Base-by-base conservation (phyloP, 1,284 basidiomycete genomes). In the Cerrena zonata region DNA sequence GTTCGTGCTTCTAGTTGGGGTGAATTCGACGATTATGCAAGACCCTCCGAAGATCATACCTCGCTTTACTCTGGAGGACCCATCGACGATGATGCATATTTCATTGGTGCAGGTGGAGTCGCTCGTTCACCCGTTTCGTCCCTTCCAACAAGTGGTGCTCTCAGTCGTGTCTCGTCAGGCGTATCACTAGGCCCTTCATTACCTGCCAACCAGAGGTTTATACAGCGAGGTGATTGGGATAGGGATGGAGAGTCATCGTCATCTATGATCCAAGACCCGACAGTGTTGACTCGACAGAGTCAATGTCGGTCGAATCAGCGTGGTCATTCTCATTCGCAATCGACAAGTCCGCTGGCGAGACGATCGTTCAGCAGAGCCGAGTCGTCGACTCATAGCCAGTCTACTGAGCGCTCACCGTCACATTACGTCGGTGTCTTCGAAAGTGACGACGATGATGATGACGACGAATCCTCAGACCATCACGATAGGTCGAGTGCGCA, bases 1-100 rank as follows among this genome's bases (percentile, higher is more conserved):
- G 70, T 78, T 57, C 72, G 83, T 12, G 83, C 83, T 7, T 81
- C 82, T 43, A 84, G 82, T 59, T 84, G 82, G 82, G 75, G 72
- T 2, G 76, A 80, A 25, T 71, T 72, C 23, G 60, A 64, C 3
- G 72, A 78, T 54, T 73, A 75, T 48, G 52, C 56, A n/a, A 54
- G 65, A 2, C 64, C 62, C 15, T 61, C 60, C 30, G 79, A 79
- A 56, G 76, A 80, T 45, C 67, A 74, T 51, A 70, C 64, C 45
- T 84, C 79, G 54, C 58, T 82, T 40, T 74, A 76, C 53, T 80
- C 77, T 25, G 59, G 61, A 22, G 50, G 45, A 25, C 52, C 49
- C 1, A 73, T 76, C 34, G 70, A 67, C 12, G 74, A 78, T 25
- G 73, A 77, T 27, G 74, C 70, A 10, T 73, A 78, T 62, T 68